Evolutionary conservation across 768 basidiomycete species (phyloP).

Genomic region (Amanita thiersii): DNA sequence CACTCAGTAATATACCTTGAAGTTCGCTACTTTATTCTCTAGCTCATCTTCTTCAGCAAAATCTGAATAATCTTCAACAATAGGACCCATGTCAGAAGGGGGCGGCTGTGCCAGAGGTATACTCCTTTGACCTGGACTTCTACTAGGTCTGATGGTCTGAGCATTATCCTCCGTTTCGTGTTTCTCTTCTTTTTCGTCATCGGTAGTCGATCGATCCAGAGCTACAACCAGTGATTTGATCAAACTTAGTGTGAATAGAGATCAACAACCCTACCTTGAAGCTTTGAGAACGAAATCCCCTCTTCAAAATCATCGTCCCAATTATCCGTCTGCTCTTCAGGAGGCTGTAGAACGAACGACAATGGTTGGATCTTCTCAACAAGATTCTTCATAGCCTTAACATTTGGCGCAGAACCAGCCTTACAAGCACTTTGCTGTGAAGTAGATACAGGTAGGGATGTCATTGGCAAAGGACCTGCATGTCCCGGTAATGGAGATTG

Average conservation of each 20-base stretch:
- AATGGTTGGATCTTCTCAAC: conserved; percentile 54
- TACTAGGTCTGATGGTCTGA: conserved; percentile 69
- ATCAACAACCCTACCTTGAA: conserved; percentile 44
- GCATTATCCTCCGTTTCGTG: conserved; percentile 63
- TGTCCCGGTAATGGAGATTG: conserved; percentile 38
- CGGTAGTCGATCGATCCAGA: conserved; percentile 51
- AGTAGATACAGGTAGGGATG: conserved; percentile 18
- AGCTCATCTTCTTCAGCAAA: conserved; percentile 77
- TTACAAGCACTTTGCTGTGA: conserved; percentile 29
- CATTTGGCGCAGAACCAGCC: conserved; percentile 20
- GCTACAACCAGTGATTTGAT: conserved; percentile 25
- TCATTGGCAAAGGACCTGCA: conserved; percentile 22
- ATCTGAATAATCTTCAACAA: conserved; percentile 91
- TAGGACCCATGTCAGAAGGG: conserved; percentile 51
- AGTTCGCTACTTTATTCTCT: conserved; percentile 74
- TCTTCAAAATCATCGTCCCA: conserved; percentile 99
- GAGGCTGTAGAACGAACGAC: conserved; percentile 58
- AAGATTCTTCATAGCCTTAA: conserved; percentile 25
- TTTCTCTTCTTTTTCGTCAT: conserved; percentile 43
- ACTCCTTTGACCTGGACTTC: conserved; percentile 53
- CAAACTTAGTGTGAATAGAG: neutral
- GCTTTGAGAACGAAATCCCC: conserved; percentile 79
- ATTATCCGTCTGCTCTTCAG: conserved; percentile 86
- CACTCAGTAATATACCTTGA: conserved; percentile 46
- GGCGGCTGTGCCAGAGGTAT: conserved; percentile 56